phyloP scores from a whole-genome alignment of 2,329 filamentous ascomycete genomes.

The Colletotrichum phormii region DNA sequence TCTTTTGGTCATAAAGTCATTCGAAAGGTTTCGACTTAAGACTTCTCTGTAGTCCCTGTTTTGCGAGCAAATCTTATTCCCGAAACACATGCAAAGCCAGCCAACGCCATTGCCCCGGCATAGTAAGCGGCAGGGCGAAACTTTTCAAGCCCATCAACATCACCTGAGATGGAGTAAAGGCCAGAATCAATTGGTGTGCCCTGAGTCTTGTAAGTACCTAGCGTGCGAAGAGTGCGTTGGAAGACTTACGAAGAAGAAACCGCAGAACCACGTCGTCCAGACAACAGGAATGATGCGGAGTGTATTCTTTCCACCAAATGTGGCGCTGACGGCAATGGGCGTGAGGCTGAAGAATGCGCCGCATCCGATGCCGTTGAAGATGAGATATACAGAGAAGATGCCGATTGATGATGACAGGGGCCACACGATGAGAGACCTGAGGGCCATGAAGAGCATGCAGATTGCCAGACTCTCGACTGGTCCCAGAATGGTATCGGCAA shows the following conservation, averaged over 20 bases:
- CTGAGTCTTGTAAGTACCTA: constrained; percentile 20
- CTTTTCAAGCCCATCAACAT: constrained; percentile 31
- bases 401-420: constrained; percentile 42
- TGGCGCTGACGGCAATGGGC: constrained; percentile 39
- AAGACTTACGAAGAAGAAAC: constrained; percentile 43
- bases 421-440: constrained; percentile 43
- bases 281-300: constrained; percentile 43
- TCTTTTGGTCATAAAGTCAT: background rate
- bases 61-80: background rate
- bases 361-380: constrained; percentile 44
- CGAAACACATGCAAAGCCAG: constrained; percentile 23
- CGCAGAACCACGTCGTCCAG: constrained; percentile 44
- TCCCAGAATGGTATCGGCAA: constrained; percentile 42
- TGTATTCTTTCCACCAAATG: constrained; percentile 41
- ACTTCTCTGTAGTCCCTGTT: background rate
- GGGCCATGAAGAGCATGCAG: constrained; percentile 41
- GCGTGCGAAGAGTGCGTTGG: background rate
- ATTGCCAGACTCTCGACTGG: constrained; percentile 43
- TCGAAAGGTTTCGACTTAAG: background rate
- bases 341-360: constrained; percentile 45
- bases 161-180: constrained; percentile 41
- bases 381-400: constrained; percentile 40
- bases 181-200: constrained; percentile 44
- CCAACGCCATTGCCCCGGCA: constrained; percentile 42
- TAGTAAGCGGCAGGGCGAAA: constrained; percentile 44